Conservation (phyloP, 345 rosid species). For the Euphorbia pulcherrima region DNA sequence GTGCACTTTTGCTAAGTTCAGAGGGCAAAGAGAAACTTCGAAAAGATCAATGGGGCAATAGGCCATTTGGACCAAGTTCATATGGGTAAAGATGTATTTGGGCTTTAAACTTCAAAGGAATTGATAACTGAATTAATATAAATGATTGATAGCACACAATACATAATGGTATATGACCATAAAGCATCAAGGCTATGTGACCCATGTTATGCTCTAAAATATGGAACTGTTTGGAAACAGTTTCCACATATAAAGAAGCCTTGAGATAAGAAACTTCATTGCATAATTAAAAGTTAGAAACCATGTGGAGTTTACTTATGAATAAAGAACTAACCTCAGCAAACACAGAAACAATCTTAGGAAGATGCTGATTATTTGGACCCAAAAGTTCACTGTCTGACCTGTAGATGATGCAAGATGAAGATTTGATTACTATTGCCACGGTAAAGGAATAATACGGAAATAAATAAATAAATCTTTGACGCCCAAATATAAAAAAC, state of each 20-base stretch:
- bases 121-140: too few relatives aligned
- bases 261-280: neutral
- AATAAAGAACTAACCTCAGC: slow-evolving; percentile 64
- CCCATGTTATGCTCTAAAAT: neutral
- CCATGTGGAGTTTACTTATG: neutral
- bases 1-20: too few relatives aligned
- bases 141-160: too few relatives aligned
- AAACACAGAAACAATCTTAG: slow-evolving; percentile 80
- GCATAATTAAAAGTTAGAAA: neutral
- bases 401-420: slow-evolving; percentile 40
- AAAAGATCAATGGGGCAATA: too few relatives aligned
- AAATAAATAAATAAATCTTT: neutral
- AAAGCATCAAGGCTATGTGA: too few relatives aligned
- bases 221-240: too few relatives aligned
- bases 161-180: too few relatives aligned
- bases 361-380: slow-evolving; percentile 79
- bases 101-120: too few relatives aligned
- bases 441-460: neutral
- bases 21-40: too few relatives aligned
- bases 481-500: neutral
- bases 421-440: slow-evolving; percentile 6
- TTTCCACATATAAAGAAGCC: neutral
- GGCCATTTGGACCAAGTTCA: too few relatives aligned
- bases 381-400: slow-evolving; percentile 84
- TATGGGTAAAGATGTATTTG: too few relatives aligned